phyloP scores from a whole-genome alignment of 2,329 filamentous ascomycete genomes.

The Lachnellula occidentalis region DNA sequence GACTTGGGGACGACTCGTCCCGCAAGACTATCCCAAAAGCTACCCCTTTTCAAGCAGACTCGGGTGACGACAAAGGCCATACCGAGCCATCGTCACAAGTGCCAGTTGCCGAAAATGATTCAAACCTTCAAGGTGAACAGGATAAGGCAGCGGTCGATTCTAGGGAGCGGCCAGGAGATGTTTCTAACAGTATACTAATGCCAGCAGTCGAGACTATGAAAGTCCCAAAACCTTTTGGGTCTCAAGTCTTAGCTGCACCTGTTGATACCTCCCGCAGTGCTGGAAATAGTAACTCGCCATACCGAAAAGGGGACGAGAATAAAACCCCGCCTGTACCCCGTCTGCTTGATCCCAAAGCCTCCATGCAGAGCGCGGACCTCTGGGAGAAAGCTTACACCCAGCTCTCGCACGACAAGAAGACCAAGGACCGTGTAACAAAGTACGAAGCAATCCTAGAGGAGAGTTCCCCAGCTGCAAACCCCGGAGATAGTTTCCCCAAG shows the following conservation, averaged over 20 bases:
- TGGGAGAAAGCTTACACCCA: conserved; percentile 5
- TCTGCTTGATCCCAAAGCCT: conserved; percentile 3
- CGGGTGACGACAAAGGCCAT: no score
- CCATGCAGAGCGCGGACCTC: conserved; percentile 3
- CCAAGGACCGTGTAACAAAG: conserved; percentile 2
- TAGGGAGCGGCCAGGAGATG: background rate
- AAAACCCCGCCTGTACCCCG: background rate
- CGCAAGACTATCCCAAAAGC: no score
- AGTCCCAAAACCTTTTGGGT: background rate
- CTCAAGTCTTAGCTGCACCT: no score
- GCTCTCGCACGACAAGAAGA: conserved; percentile 1
- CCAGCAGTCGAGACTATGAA: background rate
- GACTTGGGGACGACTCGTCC: no score
- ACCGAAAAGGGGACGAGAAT: background rate
- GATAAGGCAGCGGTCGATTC: background rate
- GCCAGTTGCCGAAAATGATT: background rate
- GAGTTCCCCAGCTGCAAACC: background rate
- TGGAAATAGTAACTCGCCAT: background rate
- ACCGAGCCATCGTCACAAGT: background rate
- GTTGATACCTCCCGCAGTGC: background rate
- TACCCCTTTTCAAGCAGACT: no score
- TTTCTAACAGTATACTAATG: background rate
- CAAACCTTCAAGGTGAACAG: background rate
- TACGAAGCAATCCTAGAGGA: conserved; percentile 5
- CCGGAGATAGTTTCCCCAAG: background rate